These are phyloP conservation scores for Tephrocybe sp. DNA, from an alignment of 768 basidiomycete species.

Conservation along the genomic window DNA sequence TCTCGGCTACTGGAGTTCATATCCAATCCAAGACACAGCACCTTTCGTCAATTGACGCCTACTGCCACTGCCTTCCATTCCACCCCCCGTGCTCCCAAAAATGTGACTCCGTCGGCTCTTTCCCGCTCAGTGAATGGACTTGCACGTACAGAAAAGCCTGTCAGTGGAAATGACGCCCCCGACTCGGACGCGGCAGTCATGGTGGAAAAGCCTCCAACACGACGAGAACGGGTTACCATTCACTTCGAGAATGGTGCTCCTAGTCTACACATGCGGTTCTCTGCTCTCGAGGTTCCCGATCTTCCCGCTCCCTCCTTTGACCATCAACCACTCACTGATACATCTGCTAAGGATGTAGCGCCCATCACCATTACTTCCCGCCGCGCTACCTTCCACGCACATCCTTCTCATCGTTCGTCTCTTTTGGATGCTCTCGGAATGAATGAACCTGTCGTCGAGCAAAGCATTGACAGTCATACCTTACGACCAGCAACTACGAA, in stretches of 20 bases:
- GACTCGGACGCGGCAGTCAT: background rate
- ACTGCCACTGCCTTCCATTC: constrained; percentile 38
- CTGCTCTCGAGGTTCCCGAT: constrained; percentile 42
- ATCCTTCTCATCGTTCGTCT: background rate
- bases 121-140: constrained; percentile 1
- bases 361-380: background rate
- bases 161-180: constrained; percentile 15
- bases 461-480: too few species aligned
- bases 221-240: constrained; percentile 47
- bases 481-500: background rate
- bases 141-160: constrained; percentile 20
- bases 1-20: constrained; percentile 47
- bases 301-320: constrained; percentile 36
- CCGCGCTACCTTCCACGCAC: background rate
- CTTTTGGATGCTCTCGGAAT: constrained; percentile 1
- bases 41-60: constrained; percentile 54
- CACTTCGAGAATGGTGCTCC: constrained; percentile 45
- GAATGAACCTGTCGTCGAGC: background rate
- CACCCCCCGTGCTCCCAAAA: constrained; percentile 24
- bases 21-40: constrained; percentile 52
- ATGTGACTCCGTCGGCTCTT: constrained; percentile 11
- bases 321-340: constrained; percentile 18
- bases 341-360: too few species aligned
- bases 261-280: constrained; percentile 54
- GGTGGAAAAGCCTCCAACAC: constrained; percentile 1